Conservation (phyloP, 2,329 filamentous ascomycete species). For the Calonectria montana region DNA sequence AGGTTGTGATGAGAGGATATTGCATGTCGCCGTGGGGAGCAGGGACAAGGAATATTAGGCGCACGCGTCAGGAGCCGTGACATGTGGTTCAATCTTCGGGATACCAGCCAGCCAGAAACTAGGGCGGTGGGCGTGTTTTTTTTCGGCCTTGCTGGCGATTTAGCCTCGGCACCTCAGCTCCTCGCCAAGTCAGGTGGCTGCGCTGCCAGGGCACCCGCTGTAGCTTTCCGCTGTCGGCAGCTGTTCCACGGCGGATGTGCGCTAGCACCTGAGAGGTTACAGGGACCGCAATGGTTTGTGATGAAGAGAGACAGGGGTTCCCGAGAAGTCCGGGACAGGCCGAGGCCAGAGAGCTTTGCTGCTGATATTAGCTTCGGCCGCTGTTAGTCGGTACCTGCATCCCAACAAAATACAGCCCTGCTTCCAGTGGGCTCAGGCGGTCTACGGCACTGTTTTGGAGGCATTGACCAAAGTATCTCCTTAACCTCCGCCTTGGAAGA, state of each 20-base stretch:
- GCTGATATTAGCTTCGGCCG: slow-evolving; percentile 18
- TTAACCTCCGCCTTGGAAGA: slow-evolving; percentile 25
- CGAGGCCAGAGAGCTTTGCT: slow-evolving; percentile 28
- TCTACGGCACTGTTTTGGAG: neutral
- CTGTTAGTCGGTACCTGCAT: slow-evolving; percentile 24
- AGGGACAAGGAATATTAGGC: slow-evolving; percentile 31
- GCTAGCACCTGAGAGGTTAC: slow-evolving; percentile 17
- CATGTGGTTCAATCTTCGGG: slow-evolving; percentile 38
- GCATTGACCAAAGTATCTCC: slow-evolving; percentile 15
- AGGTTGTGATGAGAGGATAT: slow-evolving; percentile 19
- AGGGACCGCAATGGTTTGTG: slow-evolving; percentile 12
- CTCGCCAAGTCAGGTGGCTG: slow-evolving; percentile 31
- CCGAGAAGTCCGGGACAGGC: slow-evolving; percentile 22
- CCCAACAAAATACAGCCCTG: neutral
- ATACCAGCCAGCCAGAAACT: slow-evolving; percentile 27
- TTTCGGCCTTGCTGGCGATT: slow-evolving; percentile 25
- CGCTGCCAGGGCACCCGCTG: slow-evolving; percentile 9
- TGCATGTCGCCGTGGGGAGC: slow-evolving; percentile 21
- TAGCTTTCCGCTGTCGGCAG: slow-evolving; percentile 16
- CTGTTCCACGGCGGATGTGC: neutral
- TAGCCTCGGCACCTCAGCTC: slow-evolving; percentile 36
- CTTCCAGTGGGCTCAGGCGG: neutral
- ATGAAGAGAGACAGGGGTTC: slow-evolving; percentile 28
- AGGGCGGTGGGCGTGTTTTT: slow-evolving; percentile 26
- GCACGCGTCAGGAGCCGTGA: slow-evolving; percentile 43